Conservation (phyloP, 2,329 filamentous ascomycete genomes). For the Botrytis fragariae region DNA sequence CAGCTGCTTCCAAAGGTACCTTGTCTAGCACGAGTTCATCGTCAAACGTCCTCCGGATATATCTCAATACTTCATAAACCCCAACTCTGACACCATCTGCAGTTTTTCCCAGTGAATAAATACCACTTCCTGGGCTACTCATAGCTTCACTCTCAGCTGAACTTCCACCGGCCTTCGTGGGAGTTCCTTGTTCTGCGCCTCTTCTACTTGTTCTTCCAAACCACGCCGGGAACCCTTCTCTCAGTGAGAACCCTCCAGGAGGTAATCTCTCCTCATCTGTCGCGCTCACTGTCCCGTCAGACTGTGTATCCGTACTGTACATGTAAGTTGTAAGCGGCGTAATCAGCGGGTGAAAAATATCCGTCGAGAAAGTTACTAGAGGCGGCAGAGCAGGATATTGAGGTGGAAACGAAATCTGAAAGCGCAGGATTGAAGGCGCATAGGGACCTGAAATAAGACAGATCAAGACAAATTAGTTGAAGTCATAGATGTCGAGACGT, state of each 20-base stretch:
- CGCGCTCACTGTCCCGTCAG: conserved; percentile 75
- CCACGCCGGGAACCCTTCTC: conserved; percentile 89
- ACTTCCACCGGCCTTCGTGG: conserved; percentile 27
- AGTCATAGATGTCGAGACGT: conserved; percentile 7
- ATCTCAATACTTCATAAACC: conserved; percentile 69
- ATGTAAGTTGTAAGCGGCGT: conserved; percentile 93
- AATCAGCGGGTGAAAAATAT: conserved; percentile 92
- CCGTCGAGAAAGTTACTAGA: conserved; percentile 81
- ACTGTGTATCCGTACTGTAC: conserved; percentile 76
- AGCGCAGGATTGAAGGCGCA: conserved; percentile 79
- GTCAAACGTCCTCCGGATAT: conserved; percentile 80
- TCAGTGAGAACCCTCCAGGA: conserved; percentile 84
- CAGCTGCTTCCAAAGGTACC: conserved; percentile 76
- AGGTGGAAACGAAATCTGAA: conserved; percentile 83
- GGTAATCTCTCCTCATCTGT: conserved; percentile 79
- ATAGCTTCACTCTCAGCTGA: conserved; percentile 26
- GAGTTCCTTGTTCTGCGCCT: conserved; percentile 28
- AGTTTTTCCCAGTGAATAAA: conserved; percentile 14
- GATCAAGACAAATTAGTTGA: not conserved
- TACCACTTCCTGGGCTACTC: conserved; percentile 14
- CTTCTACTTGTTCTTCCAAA: conserved; percentile 58
- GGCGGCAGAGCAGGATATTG: conserved; percentile 78
- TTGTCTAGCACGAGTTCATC: conserved; percentile 73
- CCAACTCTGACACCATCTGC: conserved; percentile 39
- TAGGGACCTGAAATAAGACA: conserved; percentile 68